phyloP scores from a whole-genome alignment of 2,329 filamentous ascomycete species.

The Capronia epimyces region DNA sequence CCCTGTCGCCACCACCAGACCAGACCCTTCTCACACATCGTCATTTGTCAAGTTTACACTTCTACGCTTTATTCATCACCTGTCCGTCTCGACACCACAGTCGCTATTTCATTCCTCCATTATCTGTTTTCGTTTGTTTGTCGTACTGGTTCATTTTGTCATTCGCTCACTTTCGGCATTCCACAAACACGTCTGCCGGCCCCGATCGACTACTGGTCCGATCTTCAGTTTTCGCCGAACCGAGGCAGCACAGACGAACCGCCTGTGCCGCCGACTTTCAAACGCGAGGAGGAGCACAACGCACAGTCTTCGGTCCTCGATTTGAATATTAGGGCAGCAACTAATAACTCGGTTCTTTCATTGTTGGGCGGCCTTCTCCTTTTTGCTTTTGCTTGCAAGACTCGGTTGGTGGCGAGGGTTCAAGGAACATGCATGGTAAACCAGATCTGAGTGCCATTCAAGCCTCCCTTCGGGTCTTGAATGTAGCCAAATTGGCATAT shows the following conservation, averaged over 20 bases:
- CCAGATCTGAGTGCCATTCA: constrained; percentile 20
- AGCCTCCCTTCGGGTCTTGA: constrained; percentile 23
- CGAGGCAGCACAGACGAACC: constrained; percentile 17
- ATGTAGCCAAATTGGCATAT: constrained; percentile 46
- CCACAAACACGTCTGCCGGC: background rate
- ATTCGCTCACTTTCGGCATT: constrained; percentile 18
- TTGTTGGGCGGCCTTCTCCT: constrained; percentile 26
- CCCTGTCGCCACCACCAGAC: constrained; percentile 16
- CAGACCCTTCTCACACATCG: constrained; percentile 19
- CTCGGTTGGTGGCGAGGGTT: constrained; percentile 4
- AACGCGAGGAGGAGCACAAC: background rate
- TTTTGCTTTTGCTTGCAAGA: constrained; percentile 19
- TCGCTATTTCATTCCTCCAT: constrained; percentile 16
- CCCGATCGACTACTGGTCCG: background rate
- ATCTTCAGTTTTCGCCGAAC: constrained; percentile 6
- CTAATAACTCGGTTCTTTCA: constrained; percentile 7
- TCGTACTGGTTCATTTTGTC: constrained; percentile 23
- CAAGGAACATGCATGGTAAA: constrained; percentile 18
- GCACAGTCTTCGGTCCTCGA: background rate
- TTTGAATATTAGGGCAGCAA: constrained; percentile 1
- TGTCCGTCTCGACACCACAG: constrained; percentile 12
- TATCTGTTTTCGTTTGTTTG: constrained; percentile 13
- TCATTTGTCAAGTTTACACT: constrained; percentile 20
- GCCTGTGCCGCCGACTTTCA: constrained; percentile 7
- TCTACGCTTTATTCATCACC: constrained; percentile 12